phyloP scores from a whole-genome alignment of 1,139 yeast species.

The Saccharomyces hybrid region DNA sequence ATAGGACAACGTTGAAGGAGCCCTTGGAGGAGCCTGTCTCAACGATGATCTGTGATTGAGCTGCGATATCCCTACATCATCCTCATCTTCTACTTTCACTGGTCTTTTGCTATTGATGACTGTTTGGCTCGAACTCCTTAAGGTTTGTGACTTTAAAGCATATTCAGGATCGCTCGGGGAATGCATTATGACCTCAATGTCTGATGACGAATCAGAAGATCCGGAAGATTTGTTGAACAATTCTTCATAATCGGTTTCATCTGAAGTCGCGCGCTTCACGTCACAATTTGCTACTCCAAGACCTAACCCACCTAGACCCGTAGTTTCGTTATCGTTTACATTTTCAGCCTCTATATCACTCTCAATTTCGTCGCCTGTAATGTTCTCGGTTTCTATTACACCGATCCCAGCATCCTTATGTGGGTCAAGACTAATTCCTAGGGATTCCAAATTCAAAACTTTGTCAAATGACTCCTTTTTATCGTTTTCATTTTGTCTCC shows the following conservation, averaged over 20 bases:
- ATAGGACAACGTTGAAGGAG: conserved; percentile 2
- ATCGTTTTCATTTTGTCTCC: conserved; percentile 20
- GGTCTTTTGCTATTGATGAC: neutral
- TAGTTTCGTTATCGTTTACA: neutral
- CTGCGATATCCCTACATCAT: neutral
- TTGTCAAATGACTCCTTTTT: conserved; percentile 9
- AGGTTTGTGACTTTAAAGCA: neutral
- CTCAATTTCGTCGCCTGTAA: conserved; percentile 20
- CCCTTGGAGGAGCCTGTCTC: conserved; percentile 5
- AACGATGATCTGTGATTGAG: conserved; percentile 2
- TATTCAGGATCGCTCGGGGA: conserved; percentile 5
- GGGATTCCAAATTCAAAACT: conserved; percentile 17
- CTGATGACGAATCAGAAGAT: conserved; percentile 4
- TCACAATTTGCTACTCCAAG: neutral
- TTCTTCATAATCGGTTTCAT: conserved; percentile 5
- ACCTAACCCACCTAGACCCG: conserved; percentile 5
- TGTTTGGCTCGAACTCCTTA: neutral
- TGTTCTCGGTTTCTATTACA: conserved; percentile 1
- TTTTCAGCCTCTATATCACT: conserved; percentile 14
- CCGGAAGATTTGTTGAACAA: conserved; percentile 9
- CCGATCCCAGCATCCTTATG: neutral
- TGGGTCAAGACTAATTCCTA: conserved; percentile 21
- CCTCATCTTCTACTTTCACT: neutral
- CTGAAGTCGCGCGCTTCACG: conserved; percentile 1
- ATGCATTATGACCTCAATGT: conserved; percentile 1